Base-by-base conservation (phyloP, 2,329 filamentous ascomycete genomes). In the Pseudocercospora fuligena region DNA sequence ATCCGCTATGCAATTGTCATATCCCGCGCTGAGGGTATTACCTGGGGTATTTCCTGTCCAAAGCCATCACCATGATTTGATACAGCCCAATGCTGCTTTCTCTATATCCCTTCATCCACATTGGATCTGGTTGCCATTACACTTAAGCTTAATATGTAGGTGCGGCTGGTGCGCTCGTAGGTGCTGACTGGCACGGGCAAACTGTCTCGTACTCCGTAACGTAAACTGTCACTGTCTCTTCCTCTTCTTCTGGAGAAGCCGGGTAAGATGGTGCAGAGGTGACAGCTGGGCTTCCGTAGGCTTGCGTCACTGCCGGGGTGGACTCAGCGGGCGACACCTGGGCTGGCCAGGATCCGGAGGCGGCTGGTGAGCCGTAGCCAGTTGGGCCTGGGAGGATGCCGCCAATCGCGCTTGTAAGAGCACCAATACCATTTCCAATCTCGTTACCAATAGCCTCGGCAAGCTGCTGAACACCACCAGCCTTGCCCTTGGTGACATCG, bases 401-500 rank as follows among this genome's bases (percentile, higher is more conserved):
- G n/a, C 51, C 51, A 23, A 66, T 40, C 21, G 43, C 51, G n/a
- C 43, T 47, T 23, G 49, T 33, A 31, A 62, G 36, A 25, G 31
- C 64, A n/a, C 64, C 60, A 25, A 63, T 19, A 29, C 51, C 54
- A 7, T 56, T 40, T 4, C 64, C 53, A 7, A 63, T 51, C 31
- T 57, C 64, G 21, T 61, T 49, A 11, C 62, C 43, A 14, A 66
- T 36, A 16, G 57, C 61, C 27, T 67, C 58, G 14, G 60, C 65
- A 16, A 61, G 36, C 36, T 66, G 33, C 21, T 66, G 63, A 5
- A 66, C 64, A 62, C 74, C 74, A 62, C 74, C 74, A 14, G 70
- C 54, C 65, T 74, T 74, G 66, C 66, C 65, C 63, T 70, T 65
- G 62, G 74, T 76, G 40, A 72, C 68, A 25, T 70, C 67, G 51